Base-by-base conservation (phyloP, 179 eudicot species). In the Gypsophila paniculata region DNA sequence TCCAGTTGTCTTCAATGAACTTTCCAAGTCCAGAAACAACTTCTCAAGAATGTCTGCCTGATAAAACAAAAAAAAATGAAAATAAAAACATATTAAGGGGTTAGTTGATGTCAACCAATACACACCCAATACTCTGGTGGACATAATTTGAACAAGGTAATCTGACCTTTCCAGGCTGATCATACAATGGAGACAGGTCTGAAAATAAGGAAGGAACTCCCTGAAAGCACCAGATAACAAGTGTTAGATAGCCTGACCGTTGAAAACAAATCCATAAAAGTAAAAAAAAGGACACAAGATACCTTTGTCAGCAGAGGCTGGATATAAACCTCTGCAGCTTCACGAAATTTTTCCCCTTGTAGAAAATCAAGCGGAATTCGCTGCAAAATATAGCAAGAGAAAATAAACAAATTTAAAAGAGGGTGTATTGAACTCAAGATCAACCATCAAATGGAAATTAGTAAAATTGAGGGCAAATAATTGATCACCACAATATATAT, bases 321-420 rank as follows among this genome's bases (percentile, higher is more conserved):
- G 61, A 95, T 78, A 79, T 95, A 95, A 44, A 74, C 87, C 75
- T 85, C 89, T 39, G 96, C 98, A 65, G 98, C 99, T 75, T 72
- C 84, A 42, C 77, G 84, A 69, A 95, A 95, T 82, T 81, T 89
- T 23, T 90, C 87, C 68, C 82, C 91, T 81, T 84, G 84, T n/a
- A 95, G 90, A 80, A 90, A 95, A 85, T 95, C 99, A 59, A 92
- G 98, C 5, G 98, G 99, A 71, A 95, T 95, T 77, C 99, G 89
- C 99, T 95, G 85, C 51, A 71, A 60, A 39, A 71, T 68, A 64
- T 21, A 36, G 59, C 6, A 6, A 65, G 19, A 23, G 26, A 36
- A 22, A 34, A 74, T 6, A 12, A 36, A 0, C 44, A 14, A 53
- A 62, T 38, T 26, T 52, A 29, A 49, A 39, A 22, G 19, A 65